Evolutionary conservation across 257 asterid species (phyloP).

Genomic region (Solanum raphanifolium): DNA sequence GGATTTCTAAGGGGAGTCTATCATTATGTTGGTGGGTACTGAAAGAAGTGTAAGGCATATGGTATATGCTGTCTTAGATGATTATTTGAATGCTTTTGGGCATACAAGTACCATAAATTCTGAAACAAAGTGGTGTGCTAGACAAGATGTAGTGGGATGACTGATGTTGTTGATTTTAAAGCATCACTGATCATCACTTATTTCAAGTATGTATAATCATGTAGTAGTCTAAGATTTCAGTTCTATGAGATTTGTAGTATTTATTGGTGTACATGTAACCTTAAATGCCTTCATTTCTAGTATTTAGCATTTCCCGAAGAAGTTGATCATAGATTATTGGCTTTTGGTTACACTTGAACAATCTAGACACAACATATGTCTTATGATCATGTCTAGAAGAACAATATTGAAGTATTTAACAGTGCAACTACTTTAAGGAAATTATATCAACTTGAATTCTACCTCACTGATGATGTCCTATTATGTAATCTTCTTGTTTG

Average conservation of each 20-base stretch:
- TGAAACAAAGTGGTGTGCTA: conserved; percentile 30
- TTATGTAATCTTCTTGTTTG: too few species aligned
- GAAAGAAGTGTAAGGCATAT: too few species aligned
- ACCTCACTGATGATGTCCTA: too few species aligned
- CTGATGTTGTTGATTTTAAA: conserved; percentile 17
- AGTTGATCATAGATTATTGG: background rate
- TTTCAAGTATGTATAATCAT: conserved; percentile 22
- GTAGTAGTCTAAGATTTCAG: background rate
- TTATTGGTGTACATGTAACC: background rate
- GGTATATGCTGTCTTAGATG: too few species aligned
- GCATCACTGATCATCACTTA: conserved; percentile 11
- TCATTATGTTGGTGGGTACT: too few species aligned
- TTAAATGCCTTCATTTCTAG: background rate
- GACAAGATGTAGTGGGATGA: conserved; percentile 23
- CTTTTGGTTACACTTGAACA: background rate
- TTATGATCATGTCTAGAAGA: background rate
- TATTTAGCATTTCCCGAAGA: background rate
- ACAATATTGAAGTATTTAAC: background rate
- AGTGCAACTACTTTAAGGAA: too few species aligned
- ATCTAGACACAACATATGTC: background rate
- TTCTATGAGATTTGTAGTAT: background rate
- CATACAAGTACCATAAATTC: conserved; percentile 12
- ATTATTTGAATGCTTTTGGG: too few species aligned
- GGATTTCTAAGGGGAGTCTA: too few species aligned
- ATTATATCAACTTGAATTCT: too few species aligned